Percentiles rank a stretch among this genome's conserved stretches.
These are phyloP conservation scores for Epichloe festucae DNA, from an alignment of 2,329 filamentous ascomycete species.

Conservation along the genomic window DNA sequence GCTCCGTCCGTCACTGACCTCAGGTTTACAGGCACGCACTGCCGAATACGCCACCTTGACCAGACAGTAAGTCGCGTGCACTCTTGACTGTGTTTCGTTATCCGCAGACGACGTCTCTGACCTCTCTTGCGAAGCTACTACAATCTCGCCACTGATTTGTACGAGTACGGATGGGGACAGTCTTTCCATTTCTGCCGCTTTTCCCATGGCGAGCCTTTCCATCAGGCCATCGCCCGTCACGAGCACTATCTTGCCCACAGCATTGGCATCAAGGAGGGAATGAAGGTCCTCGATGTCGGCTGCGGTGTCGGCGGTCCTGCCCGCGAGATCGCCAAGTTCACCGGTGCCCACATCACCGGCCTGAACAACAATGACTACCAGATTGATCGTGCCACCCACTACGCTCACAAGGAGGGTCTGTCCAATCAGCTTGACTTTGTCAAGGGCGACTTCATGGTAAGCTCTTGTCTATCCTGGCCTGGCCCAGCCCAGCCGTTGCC, in stretches of 20 bases:
- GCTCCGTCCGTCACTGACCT: slow-evolving; percentile 7
- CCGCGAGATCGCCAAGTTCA: slow-evolving; percentile 92
- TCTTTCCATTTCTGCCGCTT: slow-evolving; percentile 98
- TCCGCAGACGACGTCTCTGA: slow-evolving; percentile 9
- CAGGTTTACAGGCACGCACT: slow-evolving; percentile 49
- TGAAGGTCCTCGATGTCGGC: slow-evolving; percentile 89
- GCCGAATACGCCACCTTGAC: slow-evolving; percentile 89
- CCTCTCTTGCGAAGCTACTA: slow-evolving; percentile 54
- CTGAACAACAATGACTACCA: slow-evolving; percentile 99
- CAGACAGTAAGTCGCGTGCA: slow-evolving; percentile 55
- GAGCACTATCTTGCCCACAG: slow-evolving; percentile 93
- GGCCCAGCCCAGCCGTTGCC: background rate
- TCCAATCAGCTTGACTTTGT: slow-evolving; percentile 70
- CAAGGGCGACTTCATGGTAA: slow-evolving; percentile 92
- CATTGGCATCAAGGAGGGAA: slow-evolving; percentile 73
- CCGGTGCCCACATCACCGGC: slow-evolving; percentile 75
- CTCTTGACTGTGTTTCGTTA: background rate
- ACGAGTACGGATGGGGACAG: slow-evolving; percentile 94
- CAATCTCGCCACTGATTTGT: slow-evolving; percentile 89
- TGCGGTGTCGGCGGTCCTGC: slow-evolving; percentile 95
- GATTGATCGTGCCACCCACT: slow-evolving; percentile 81
- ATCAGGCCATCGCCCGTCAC: slow-evolving; percentile 85
- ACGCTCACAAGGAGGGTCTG: slow-evolving; percentile 71
- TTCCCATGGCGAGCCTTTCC: slow-evolving; percentile 72
- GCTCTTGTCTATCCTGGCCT: background rate